A percentile compares a stretch with the other conserved stretches of the same genome.
Conservation (phyloP, 768 basidiomycete species). For the Mrakia gelida region DNA sequence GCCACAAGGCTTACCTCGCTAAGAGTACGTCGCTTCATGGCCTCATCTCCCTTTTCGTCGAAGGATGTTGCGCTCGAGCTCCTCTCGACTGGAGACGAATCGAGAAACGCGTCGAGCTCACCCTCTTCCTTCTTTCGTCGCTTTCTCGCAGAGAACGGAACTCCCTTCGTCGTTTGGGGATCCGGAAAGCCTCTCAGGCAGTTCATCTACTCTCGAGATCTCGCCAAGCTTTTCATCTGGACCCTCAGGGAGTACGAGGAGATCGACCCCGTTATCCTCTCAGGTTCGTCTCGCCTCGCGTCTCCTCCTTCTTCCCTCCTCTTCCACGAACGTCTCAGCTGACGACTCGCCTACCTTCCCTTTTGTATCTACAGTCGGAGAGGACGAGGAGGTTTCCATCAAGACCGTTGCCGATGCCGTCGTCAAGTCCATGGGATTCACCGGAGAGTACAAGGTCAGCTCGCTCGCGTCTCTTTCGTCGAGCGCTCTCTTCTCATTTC, state of each 20-base stretch:
- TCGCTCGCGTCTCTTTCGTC: constrained; percentile 35
- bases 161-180: constrained; percentile 80
- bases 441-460: constrained; percentile 68
- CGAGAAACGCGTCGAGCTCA: not conserved
- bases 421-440: constrained; percentile 72
- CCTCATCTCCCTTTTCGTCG: not conserved
- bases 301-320: not conserved
- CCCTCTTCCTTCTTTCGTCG: not conserved
- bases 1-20: constrained; percentile 88
- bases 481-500: not conserved
- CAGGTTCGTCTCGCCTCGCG: constrained; percentile 53
- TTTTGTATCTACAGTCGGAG: constrained; percentile 59
- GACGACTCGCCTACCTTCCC: no score
- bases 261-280: constrained; percentile 88
- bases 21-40: constrained; percentile 79
- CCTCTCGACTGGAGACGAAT: not conserved
- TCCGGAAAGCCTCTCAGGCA: constrained; percentile 92
- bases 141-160: constrained; percentile 63
- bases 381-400: constrained; percentile 92
- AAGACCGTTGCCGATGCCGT: constrained; percentile 85
- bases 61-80: not conserved
- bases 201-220: constrained; percentile 94
- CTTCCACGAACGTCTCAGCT: not conserved
- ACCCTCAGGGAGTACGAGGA: constrained; percentile 76
- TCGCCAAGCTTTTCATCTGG: constrained; percentile 94